Base-by-base conservation (phyloP, 2,329 filamentous ascomycete genomes). In the Arthrobotrys iridis region DNA sequence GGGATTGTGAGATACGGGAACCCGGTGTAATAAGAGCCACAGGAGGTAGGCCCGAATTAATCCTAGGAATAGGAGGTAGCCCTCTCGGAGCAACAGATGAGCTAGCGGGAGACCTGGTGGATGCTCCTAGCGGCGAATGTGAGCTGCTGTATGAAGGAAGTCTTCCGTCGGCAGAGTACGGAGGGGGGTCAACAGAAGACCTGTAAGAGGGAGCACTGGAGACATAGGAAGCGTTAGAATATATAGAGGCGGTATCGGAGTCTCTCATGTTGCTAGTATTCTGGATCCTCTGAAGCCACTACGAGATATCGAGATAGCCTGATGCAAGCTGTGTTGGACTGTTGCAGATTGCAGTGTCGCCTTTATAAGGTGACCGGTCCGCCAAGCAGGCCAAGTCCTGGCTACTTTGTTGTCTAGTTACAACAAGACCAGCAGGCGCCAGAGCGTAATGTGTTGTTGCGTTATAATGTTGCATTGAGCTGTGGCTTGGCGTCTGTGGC, bases 401-500 rank as follows among this genome's bases (percentile, higher is more conserved):
- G 24, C 28, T 55, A 24, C 50, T 33, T 5, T 10, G 4, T 33
- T 4, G 4, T 33, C 4, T 33, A 10, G 28, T 33, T 33, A 33
- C 28, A n/a, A n/a, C n/a, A n/a, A n/a, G n/a, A n/a, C n/a, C 20
- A 22, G 37, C 33, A 26, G 4, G 8, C 35, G 24, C 11, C 28
- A 37, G 15, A n/a, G 24, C 37, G 15, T 13, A 40, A 50, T 67
- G 65, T 48, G 65, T 66, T 66, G 52, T 3, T 41, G 41, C 13
- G 55, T 59, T 67, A 20, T 20, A 11, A 59, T 35, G 35, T 35
- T n/a, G 68, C 20, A 28, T 50, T 24, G 28, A 20, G 20, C 18
- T 65, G 68, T 74, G 68, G 68, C 60, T 59, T 55, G 67, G 66
- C 66, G 59, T 37, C 58, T 73, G 68, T 52, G 52, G 68, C 68